phyloP scores from a whole-genome alignment of 2,329 filamentous ascomycete species.

The Talaromyces marneffei region DNA sequence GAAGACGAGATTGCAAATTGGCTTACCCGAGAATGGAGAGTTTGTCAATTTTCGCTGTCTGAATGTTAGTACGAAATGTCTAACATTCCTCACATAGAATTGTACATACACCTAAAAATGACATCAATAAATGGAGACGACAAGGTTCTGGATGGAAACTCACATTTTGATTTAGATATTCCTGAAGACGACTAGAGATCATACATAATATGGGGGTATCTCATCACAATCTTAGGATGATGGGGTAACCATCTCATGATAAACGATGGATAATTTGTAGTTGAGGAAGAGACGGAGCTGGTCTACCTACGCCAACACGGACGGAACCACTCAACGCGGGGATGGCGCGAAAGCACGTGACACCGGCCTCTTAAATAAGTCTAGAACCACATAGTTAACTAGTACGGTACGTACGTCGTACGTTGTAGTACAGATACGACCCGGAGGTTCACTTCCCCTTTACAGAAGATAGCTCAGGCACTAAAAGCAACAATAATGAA shows the following conservation, averaged over 20 bases:
- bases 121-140: background rate
- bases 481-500: no score
- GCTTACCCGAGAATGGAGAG: constrained; percentile 70
- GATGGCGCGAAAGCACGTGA: constrained; percentile 15
- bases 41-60: constrained; percentile 75
- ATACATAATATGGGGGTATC: background rate
- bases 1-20: background rate
- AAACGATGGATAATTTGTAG: background rate
- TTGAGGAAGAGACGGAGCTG: background rate
- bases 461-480: no score
- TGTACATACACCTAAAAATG: constrained; percentile 10
- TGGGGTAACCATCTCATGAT: background rate
- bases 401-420: no score
- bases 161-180: background rate
- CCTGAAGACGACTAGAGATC: background rate
- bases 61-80: background rate
- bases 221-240: background rate
- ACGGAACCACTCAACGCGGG: constrained; percentile 4
- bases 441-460: no score
- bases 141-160: background rate
- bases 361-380: no score
- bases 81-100: constrained; percentile 18
- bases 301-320: background rate
- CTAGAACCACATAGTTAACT: no score
- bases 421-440: no score